Base-by-base conservation (phyloP, 139 green algal species). In the Ettlia oleoabundans region DNA sequence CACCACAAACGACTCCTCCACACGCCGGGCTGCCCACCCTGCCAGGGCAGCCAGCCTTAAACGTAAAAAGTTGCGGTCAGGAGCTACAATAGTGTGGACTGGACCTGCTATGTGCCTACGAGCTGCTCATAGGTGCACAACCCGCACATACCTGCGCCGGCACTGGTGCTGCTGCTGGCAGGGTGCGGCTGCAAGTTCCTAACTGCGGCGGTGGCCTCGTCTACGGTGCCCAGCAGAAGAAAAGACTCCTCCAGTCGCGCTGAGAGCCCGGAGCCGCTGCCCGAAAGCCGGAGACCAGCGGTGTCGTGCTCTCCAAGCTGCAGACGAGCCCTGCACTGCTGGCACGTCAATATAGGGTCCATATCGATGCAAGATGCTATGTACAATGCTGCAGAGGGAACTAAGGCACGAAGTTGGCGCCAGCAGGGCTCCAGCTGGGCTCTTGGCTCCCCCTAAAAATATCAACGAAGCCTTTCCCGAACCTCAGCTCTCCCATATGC, bases 1-100 rank as follows among this genome's bases (percentile, higher is more conserved):
- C 75, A 96, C 83, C 24, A 96, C 89, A 62, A 96, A 96, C 0
- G 92, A 95, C 62, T 96, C 92, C 19, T 96, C 92, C 71, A 95
- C 53, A 15, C 89, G 84, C 0, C 87, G 74, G 2, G 53, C 35
- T 10, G 66, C 28, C 3, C 42, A 4, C 0, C 21, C 72, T 30
- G 63, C 28, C 19, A 26, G 28, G 70, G 19, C n/a, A 58, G 47
- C 47, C 10, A 58, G 15, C 13, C 47, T 58, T 58, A 58, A 10
- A 58, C 33, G n/a, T n/a, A n/a, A n/a, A n/a, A n/a, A n/a, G n/a
- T n/a, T n/a, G n/a, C n/a, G n/a, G n/a, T n/a, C n/a, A n/a, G n/a
- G n/a, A n/a, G n/a, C n/a, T n/a, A n/a, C n/a, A n/a, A n/a, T n/a
- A n/a, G n/a, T n/a, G n/a, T n/a, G n/a, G n/a, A n/a, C n/a, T n/a